These are phyloP conservation scores for Monoraphidium neglectum DNA, from an alignment of 139 green algal species.

Conservation along the genomic window DNA sequence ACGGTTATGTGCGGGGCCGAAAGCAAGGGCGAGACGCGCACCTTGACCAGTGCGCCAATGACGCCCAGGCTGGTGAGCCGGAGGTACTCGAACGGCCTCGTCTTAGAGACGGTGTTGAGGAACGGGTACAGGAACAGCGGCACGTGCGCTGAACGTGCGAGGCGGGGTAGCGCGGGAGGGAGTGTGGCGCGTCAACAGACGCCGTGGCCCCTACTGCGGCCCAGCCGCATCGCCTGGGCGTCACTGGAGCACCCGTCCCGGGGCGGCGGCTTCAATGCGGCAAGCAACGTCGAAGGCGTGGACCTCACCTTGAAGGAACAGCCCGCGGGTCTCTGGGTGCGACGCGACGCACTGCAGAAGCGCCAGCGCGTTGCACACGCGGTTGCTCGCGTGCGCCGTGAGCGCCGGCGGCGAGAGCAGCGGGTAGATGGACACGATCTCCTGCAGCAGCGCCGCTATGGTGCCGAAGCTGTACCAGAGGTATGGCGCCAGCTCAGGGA, in stretches of 20 bases:
- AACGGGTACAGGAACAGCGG: slow-evolving; percentile 99
- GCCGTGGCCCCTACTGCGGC: no score
- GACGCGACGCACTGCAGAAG: slow-evolving; percentile 98
- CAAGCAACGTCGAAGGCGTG: no score
- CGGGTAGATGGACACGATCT: slow-evolving; percentile 98
- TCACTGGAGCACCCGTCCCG: no score
- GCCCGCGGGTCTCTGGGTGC: slow-evolving; percentile 90
- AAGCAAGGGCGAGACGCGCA: slow-evolving; percentile 46
- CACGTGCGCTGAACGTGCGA: slow-evolving; percentile 83
- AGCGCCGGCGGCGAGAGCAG: slow-evolving; percentile 91
- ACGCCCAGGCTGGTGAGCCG: slow-evolving; percentile 95
- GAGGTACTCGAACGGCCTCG: slow-evolving; percentile 98
- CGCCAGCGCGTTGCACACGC: slow-evolving; percentile 97
- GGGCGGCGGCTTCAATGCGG: no score
- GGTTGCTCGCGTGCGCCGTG: slow-evolving; percentile 94
- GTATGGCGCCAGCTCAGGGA: slow-evolving; percentile 94
- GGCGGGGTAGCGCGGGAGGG: background rate
- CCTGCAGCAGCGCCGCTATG: slow-evolving; percentile 93
- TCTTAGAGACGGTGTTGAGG: slow-evolving; percentile 97
- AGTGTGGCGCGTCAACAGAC: background rate
- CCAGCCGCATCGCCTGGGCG: no score
- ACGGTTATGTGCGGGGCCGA: no score
- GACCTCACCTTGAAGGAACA: slow-evolving; percentile 93
- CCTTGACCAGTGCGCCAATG: slow-evolving; percentile 98
- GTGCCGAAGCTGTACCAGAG: slow-evolving; percentile 98